Evolutionary conservation across 2,329 filamentous ascomycete genomes (phyloP), one percentile per base, ranked within the genome.

Genomic region (Colletotrichum spinosum): DNA sequence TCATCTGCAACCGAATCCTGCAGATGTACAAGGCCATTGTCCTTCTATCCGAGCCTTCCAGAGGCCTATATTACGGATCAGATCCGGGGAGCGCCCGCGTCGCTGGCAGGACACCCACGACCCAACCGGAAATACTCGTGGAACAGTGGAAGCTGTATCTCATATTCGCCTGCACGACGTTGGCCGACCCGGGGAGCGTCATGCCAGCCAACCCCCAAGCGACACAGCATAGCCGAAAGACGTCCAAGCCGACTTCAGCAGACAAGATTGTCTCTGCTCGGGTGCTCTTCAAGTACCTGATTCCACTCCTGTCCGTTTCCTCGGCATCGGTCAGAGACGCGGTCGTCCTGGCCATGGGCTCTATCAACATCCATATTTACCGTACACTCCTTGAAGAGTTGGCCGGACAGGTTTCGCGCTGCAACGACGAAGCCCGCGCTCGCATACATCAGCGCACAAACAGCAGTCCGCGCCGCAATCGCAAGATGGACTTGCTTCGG

Each of bases 81-180:
- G 87, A 90, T 53, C 80, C 85, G 7, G 82, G 83, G 35, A 89
- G 84, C 72, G 83, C 81, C 35, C 81, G 85, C 25, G 75, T 81
- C 25, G 77, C 80, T 1, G 79, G 77, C 70, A 83, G 88, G 73
- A 86, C 85, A 65, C 89, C 86, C 64, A 90, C 88, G 3, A 90
- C 91, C 1, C 91, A 94, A 15, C 92, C 94, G 0, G 94, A 97
- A 71, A 89, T 97, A 25, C 84, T 97, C 62, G 89, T 99, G 64
- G 97, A 98, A 77, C 96, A 99, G 75, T 99, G 95, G 95, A 98
- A 97, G 78, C 83, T 98, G 2, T 98, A 98, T 76, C 84, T 99
- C 34, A 94, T 97, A 60, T 97, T 99, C 80, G 96, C 95, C 9
- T 99, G 97, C 78, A 97, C 95, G 9, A 98, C 96, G 0, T 83